Conservation (phyloP, 2,329 filamentous ascomycete genomes). For the Hymenoscyphus occultus region DNA sequence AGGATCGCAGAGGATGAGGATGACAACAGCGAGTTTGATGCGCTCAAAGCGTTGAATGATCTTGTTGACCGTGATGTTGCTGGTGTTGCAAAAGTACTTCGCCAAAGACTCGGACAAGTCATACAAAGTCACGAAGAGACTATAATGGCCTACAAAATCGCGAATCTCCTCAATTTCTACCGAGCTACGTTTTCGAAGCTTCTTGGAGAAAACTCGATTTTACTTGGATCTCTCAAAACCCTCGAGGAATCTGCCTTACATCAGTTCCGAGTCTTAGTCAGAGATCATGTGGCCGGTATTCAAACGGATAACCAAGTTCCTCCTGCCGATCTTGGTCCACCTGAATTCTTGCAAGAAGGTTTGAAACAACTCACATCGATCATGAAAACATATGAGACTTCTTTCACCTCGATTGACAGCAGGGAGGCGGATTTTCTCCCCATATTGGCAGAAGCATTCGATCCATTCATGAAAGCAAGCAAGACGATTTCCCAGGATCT, state of each 20-base stretch:
- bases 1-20: slow-evolving; percentile 58
- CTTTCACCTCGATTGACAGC: slow-evolving; percentile 58
- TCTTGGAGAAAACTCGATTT: slow-evolving; percentile 63
- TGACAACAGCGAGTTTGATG: slow-evolving; percentile 65
- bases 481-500: slow-evolving; percentile 64
- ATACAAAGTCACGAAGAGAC: slow-evolving; percentile 90
- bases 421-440: slow-evolving; percentile 69
- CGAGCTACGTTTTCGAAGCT: slow-evolving; percentile 78
- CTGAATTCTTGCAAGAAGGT: slow-evolving; percentile 76
- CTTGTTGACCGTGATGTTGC: slow-evolving; percentile 83
- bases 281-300: slow-evolving; percentile 73
- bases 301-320: slow-evolving; percentile 69
- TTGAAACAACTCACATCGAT: slow-evolving; percentile 74
- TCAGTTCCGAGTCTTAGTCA: slow-evolving; percentile 78
- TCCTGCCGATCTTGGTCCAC: slow-evolving; percentile 71
- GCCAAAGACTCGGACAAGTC: slow-evolving; percentile 85
- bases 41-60: slow-evolving; percentile 75
- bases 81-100: slow-evolving; percentile 78
- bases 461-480: slow-evolving; percentile 80
- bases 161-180: slow-evolving; percentile 89
- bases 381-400: slow-evolving; percentile 84
- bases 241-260: slow-evolving; percentile 75
- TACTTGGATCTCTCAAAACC: slow-evolving; percentile 65
- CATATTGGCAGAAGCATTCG: slow-evolving; percentile 74
- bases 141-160: slow-evolving; percentile 83